Conservation (phyloP, 441 rosid species). For the Theobroma grandiflorum region DNA sequence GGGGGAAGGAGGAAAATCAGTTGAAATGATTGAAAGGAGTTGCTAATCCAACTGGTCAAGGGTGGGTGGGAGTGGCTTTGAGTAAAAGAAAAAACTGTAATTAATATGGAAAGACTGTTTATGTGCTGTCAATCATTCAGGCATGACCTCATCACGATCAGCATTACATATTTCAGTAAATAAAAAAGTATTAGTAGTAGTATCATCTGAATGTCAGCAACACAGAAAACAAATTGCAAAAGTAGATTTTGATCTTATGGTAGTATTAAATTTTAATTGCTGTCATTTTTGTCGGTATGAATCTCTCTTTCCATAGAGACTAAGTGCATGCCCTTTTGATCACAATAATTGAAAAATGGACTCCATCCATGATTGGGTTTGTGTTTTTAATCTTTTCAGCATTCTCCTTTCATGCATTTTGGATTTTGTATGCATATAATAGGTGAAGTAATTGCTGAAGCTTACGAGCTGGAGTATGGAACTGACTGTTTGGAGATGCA, state of each 20-base stretch:
- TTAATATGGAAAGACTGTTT: not conserved
- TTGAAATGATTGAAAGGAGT: conserved; percentile 23
- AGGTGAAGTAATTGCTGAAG: conserved; percentile 85
- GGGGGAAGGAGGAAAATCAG: not conserved
- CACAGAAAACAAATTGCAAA: conserved; percentile 21
- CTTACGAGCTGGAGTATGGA: conserved; percentile 88
- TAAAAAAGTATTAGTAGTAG: not conserved
- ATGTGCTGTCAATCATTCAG: not conserved
- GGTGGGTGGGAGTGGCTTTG: conserved; percentile 15
- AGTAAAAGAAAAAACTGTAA: not conserved
- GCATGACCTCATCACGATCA: not conserved
- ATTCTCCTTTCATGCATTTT: not conserved
- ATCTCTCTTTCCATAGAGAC: not conserved
- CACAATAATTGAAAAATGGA: conserved; percentile 4
- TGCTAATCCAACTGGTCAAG: not conserved
- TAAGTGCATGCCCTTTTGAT: not conserved
- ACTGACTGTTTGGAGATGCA: conserved; percentile 94
- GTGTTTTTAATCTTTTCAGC: not conserved
- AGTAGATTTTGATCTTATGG: not conserved
- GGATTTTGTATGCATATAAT: conserved; percentile 19
- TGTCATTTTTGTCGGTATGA: not conserved
- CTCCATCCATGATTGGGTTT: not conserved
- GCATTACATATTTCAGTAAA: not conserved
- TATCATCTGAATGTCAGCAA: not conserved
- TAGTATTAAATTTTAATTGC: not conserved